Conservation (phyloP, 75 land plant species). For the Isoetes taiwanensis region DNA sequence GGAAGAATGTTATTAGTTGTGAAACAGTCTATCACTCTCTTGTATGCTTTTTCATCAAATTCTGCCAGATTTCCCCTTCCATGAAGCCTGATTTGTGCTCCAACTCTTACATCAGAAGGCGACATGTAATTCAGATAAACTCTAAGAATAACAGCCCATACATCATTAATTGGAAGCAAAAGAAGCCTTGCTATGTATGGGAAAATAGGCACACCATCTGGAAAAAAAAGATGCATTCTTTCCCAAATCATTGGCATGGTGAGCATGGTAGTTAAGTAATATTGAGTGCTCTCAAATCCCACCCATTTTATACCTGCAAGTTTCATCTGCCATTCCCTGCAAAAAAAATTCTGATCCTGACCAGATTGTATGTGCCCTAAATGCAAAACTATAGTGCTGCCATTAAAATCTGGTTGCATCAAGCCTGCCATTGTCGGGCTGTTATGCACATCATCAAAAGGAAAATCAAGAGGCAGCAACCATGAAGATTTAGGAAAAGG, state of each 20-base stretch:
- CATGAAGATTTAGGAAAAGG: slow-evolving; percentile 19
- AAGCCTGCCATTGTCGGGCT: background rate
- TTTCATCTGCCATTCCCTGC: too few relatives aligned
- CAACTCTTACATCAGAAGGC: background rate
- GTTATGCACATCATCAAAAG: background rate
- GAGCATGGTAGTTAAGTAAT: too few relatives aligned
- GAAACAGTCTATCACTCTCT: slow-evolving; percentile 12
- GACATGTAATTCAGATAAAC: slow-evolving; percentile 10
- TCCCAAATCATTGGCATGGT: too few relatives aligned
- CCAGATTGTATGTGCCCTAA: slow-evolving; percentile 11
- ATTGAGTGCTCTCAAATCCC: too few relatives aligned
- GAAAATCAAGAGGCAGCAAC: slow-evolving; percentile 21
- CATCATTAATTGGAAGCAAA: slow-evolving; percentile 13
- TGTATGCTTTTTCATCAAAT: slow-evolving; percentile 6
- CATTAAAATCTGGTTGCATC: background rate
- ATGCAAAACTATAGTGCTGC: slow-evolving; percentile 7
- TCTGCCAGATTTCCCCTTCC: slow-evolving; percentile 4
- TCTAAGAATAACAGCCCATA: slow-evolving; percentile 10
- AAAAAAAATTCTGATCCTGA: slow-evolving; percentile 16
- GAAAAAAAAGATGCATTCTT: too few relatives aligned
- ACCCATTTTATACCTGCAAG: too few relatives aligned
- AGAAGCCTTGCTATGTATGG: slow-evolving; percentile 4
- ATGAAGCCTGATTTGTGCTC: slow-evolving; percentile 15
- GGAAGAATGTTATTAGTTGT: slow-evolving; percentile 6
- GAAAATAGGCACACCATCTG: too few relatives aligned